These are phyloP conservation scores for Coemansia sp. DNA, from an alignment of 192 early-diverging fungal species.

Conservation along the genomic window DNA sequence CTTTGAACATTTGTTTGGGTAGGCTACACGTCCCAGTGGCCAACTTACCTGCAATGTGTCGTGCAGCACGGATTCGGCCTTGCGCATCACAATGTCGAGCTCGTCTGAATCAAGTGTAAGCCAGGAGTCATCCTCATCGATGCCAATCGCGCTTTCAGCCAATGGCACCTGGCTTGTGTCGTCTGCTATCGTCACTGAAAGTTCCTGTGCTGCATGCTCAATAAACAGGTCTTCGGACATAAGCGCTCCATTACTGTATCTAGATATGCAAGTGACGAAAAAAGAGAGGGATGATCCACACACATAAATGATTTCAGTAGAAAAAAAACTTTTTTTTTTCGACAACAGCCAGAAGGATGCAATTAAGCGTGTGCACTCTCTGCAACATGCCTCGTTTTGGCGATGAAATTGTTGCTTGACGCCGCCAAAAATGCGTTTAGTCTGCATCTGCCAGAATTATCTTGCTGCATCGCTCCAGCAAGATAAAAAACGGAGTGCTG, in stretches of 20 bases:
- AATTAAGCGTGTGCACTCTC: slow-evolving; percentile 8
- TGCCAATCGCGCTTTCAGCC: slow-evolving; percentile 4
- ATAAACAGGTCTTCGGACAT: slow-evolving; percentile 18
- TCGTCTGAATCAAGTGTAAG: slow-evolving; percentile 37
- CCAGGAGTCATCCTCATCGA: slow-evolving; percentile 52
- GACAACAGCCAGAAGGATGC: slow-evolving; percentile 6
- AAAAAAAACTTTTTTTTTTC: background rate
- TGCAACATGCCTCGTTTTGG: background rate
- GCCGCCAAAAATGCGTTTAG: background rate
- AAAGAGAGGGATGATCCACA: slow-evolving; percentile 4
- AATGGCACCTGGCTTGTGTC: background rate
- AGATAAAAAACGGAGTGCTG: background rate
- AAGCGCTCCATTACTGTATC: slow-evolving; percentile 13
- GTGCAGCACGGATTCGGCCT: slow-evolving; percentile 36
- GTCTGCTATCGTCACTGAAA: slow-evolving; percentile 10
- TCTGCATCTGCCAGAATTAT: background rate
- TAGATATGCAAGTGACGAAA: slow-evolving; percentile 5
- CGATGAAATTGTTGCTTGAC: background rate
- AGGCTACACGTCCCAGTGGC: slow-evolving; percentile 3
- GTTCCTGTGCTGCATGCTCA: slow-evolving; percentile 9
- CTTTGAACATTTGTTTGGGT: background rate
- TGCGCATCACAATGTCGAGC: slow-evolving; percentile 47
- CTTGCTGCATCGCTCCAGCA: background rate
- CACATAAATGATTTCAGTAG: no score
- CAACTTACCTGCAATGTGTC: slow-evolving; percentile 39